Conservation (phyloP, 192 early-diverging fungal species). For the Paraglomus occultum region DNA sequence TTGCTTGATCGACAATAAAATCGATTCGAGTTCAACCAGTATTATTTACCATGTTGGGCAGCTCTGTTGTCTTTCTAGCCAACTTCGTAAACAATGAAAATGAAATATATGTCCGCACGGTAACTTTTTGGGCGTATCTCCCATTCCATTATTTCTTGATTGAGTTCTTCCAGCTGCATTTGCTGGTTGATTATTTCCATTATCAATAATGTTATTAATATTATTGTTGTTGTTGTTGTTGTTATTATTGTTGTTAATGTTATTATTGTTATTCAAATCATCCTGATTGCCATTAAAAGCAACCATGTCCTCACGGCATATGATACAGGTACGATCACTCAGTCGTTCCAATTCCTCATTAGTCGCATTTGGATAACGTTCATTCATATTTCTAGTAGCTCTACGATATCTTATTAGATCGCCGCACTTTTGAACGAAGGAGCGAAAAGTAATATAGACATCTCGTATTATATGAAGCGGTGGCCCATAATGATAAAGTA, state of each 20-base stretch:
- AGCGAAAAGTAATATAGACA: slow-evolving; percentile 89
- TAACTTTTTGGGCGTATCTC: slow-evolving; percentile 86
- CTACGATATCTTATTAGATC: slow-evolving; percentile 90
- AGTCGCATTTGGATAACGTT: slow-evolving; percentile 92
- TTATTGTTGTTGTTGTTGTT: slow-evolving; percentile 11
- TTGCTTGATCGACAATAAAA: background rate
- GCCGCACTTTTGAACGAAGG: slow-evolving; percentile 85
- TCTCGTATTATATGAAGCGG: slow-evolving; percentile 97
- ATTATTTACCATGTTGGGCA: slow-evolving; percentile 87
- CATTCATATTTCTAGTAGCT: slow-evolving; percentile 95
- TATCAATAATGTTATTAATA: background rate
- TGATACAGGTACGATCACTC: slow-evolving; percentile 87
- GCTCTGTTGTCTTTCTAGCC: slow-evolving; percentile 96
- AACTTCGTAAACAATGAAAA: slow-evolving; percentile 92
- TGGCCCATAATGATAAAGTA: slow-evolving; percentile 79
- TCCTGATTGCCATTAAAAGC: slow-evolving; percentile 26
- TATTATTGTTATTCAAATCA: background rate
- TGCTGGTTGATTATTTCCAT: slow-evolving; percentile 17
- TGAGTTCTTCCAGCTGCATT: slow-evolving; percentile 17
- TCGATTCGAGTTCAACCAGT: background rate
- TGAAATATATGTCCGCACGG: slow-evolving; percentile 98
- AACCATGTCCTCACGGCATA: slow-evolving; percentile 96
- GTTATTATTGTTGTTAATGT: slow-evolving; percentile 6
- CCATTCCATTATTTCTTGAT: slow-evolving; percentile 30
- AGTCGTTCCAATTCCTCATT: slow-evolving; percentile 69